Base-by-base conservation (phyloP, 257 asterid species). In the Przewalskia tangutica region DNA sequence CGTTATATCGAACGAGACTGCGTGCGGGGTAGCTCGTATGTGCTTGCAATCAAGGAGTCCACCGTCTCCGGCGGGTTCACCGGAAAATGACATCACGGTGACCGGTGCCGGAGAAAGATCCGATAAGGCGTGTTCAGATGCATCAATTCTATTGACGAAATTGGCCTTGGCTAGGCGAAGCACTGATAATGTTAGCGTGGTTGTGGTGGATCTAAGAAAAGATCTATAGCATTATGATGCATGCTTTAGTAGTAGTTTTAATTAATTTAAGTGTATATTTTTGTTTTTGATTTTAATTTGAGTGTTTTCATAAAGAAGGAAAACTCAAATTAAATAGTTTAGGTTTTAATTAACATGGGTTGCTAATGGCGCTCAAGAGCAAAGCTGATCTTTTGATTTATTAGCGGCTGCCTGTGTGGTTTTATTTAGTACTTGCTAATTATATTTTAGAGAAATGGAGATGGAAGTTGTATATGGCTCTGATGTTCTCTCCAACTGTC, bases 171-270 rank as follows among this genome's bases (percentile, higher is more conserved):
- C 42, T 38, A 77, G 92, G 10, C 60, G 62, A 0, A 87, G 91
- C 40, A 38, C 42, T 38, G 42, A 91, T 38, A 38, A 38, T 38
- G 42, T 38, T 38, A 67, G 87, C 5, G 88, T 87, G 4, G 86
- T 89, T 7, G 95, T 91, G 17, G 88, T 89, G 13, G 88, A 89
- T 85, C 40, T 90, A 58, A 81, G 85, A 81, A 86, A 60, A 54
- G 23, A 58, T 40, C 13, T 46, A 34, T 68, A 67, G 32, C 79
- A 73, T 3, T 27, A 50, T 46, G 8, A 6, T 38, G 13, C 12
- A 7, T 2, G 32, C 32, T 27, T 27, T 27, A 27, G 13, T 3
- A 16, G 10, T 14, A 36, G 38, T 65, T 36, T 36, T 7, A 65
- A 65, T 36, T 34, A 65, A 65, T 65, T 70, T 6, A 75, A 75